These are phyloP conservation scores for Kurtzmaniella fragi DNA, from an alignment of 805 yeast genomes.

Conservation along the genomic window DNA sequence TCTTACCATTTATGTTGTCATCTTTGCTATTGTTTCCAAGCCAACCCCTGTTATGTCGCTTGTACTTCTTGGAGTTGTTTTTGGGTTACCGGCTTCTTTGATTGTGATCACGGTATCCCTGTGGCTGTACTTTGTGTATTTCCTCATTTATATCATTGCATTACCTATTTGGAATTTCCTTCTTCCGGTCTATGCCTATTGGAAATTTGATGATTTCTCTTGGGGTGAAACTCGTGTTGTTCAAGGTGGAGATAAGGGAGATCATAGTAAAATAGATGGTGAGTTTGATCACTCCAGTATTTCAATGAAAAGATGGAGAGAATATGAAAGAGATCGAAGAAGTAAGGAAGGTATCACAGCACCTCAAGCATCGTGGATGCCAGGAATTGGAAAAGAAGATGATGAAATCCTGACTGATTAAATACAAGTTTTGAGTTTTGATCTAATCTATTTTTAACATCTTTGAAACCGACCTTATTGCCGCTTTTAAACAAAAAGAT, in stretches of 20 bases:
- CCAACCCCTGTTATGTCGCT: conserved; percentile 80
- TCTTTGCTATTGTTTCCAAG: conserved; percentile 59
- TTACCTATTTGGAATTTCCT: conserved; percentile 94
- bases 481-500: no score
- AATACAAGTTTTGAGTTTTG: no score
- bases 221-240: conserved; percentile 96
- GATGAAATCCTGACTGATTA: conserved; percentile 23
- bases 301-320: conserved; percentile 91
- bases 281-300: conserved; percentile 89
- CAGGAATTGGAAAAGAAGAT: conserved; percentile 22
- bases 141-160: conserved; percentile 70
- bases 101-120: conserved; percentile 79
- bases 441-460: no score
- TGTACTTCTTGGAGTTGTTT: conserved; percentile 66
- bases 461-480: no score
- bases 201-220: conserved; percentile 94
- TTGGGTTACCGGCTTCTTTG: conserved; percentile 81
- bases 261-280: conserved; percentile 69
- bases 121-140: conserved; percentile 69
- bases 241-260: conserved; percentile 59
- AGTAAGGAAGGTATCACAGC: conserved; percentile 24
- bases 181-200: conserved; percentile 78
- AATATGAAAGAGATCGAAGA: conserved; percentile 71
- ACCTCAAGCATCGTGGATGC: conserved; percentile 45
- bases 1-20: conserved; percentile 75